Evolutionary conservation across 768 basidiomycete species (phyloP), one percentile per base, ranked within the genome.

Genomic region (Mycena galopus): DNA sequence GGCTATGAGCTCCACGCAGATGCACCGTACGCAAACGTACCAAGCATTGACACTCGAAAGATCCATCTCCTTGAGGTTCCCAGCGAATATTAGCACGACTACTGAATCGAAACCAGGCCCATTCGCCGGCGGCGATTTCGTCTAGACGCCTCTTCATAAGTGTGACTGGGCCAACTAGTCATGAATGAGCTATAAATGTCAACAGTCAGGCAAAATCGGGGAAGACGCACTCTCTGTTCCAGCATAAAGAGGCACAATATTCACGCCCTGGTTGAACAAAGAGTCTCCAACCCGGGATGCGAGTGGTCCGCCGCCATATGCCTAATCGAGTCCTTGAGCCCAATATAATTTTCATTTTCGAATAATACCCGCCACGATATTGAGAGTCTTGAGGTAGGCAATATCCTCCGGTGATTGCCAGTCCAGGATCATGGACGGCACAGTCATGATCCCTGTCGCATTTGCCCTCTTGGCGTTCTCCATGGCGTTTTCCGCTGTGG

Each of bases 371-470:
- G 82, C 81, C 53, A 81, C 65, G 37, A 79, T 39, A 23, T 76
- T 73, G 65, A 83, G 64, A 19, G 74, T 77, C n/a, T 72, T 69
- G 19, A 84, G 78, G 27, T 79, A 76, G 0, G 78, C 77, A 29
- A 84, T 72, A 19, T 75, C 71, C 25, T 79, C 73, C n/a, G 76
- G 66, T 6, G 78, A 78, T 66, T 81, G 78, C 83, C 86, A 86
- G 50, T 81, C 77, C 51, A 87, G 81, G 2, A 88, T 66, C 17
- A 88, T 77, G 0, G 83, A 51, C 0, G 87, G 86, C 21, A 86
- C 82, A 0, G 77, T 81, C 39, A 84, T 74, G 2, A 87, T 61
- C 5, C 71, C 65, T 27, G 81, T 80, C 25, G 77, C 81, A 19
- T 80, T 75, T 0, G 78, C 80, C 30, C 77, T 67, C 19, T 75